phyloP scores from a whole-genome alignment of 768 basidiomycete species.

The Boletellus ananas region DNA sequence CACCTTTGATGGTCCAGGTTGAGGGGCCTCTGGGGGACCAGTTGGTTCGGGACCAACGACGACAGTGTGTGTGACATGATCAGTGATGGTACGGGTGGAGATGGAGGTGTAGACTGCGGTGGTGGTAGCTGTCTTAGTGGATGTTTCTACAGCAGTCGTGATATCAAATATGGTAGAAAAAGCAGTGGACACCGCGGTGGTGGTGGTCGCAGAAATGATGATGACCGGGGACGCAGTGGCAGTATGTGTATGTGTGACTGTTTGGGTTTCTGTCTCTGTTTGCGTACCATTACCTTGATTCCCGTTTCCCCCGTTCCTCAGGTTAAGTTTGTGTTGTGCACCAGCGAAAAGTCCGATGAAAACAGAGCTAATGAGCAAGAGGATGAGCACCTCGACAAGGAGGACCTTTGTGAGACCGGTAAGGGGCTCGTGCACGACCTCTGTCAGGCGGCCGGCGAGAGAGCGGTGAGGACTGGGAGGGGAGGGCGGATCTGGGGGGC shows the following conservation, averaged over 20 bases:
- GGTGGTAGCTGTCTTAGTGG: constrained; percentile 37
- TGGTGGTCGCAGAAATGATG: constrained; percentile 28
- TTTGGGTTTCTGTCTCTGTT: constrained; percentile 31
- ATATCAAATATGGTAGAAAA: constrained; percentile 32
- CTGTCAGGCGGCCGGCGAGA: constrained; percentile 36
- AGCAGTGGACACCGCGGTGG: constrained; percentile 33
- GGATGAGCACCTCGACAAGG: constrained; percentile 64
- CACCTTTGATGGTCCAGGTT: constrained; percentile 57
- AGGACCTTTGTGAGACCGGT: constrained; percentile 83
- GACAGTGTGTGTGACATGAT: constrained; percentile 37
- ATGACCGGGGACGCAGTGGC: constrained; percentile 26
- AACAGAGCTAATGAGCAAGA: constrained; percentile 80
- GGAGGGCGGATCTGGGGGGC: constrained; percentile 33
- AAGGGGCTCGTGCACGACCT: constrained; percentile 69
- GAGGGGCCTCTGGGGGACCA: constrained; percentile 48
- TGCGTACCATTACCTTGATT: constrained; percentile 33
- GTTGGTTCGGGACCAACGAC: constrained; percentile 39
- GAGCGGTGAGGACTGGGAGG: constrained; percentile 38
- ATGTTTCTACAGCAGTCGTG: constrained; percentile 38
- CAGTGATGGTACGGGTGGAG: constrained; percentile 38
- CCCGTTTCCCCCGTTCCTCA: constrained; percentile 37
- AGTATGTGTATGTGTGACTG: constrained; percentile 26
- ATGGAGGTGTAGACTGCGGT: constrained; percentile 36
- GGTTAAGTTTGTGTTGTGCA: constrained; percentile 69
- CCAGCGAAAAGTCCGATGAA: constrained; percentile 95